These are phyloP conservation scores for Yarrowia sp. DNA, from an alignment of 805 yeast species.

Conservation along the genomic window DNA sequence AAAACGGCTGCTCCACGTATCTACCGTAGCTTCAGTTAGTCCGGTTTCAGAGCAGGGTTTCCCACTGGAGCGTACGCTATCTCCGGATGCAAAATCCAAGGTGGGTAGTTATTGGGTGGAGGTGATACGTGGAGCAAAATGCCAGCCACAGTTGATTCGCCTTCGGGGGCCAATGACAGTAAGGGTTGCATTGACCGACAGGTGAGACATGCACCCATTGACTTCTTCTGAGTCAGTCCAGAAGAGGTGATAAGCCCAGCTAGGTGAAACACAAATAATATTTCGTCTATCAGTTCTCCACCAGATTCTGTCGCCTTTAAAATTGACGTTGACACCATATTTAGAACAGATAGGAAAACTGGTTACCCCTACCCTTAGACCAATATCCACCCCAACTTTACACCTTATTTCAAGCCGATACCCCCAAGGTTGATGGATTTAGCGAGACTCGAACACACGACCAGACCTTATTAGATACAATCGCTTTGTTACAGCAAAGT, in stretches of 20 bases:
- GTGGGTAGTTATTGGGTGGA: neutral
- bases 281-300: no score
- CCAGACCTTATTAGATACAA: neutral
- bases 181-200: neutral
- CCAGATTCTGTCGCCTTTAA: no score
- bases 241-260: neutral
- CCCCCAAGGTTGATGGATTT: neutral
- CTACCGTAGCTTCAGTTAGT: neutral
- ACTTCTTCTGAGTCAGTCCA: neutral
- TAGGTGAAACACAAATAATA: neutral
- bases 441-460: neutral
- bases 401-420: no score
- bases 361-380: no score
- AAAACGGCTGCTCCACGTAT: no score
- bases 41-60: neutral
- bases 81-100: neutral
- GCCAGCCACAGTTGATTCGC: no score
- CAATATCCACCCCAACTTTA: no score
- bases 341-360: no score
- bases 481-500: no score
- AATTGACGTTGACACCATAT: no score
- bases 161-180: neutral
- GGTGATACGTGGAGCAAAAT: neutral
- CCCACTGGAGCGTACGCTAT: no score
- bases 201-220: neutral